Percentiles rank a stretch among this genome's conserved stretches.
These are phyloP conservation scores for Medicago truncatula DNA, from an alignment of 306 rosid genomes.

Conservation along the genomic window DNA sequence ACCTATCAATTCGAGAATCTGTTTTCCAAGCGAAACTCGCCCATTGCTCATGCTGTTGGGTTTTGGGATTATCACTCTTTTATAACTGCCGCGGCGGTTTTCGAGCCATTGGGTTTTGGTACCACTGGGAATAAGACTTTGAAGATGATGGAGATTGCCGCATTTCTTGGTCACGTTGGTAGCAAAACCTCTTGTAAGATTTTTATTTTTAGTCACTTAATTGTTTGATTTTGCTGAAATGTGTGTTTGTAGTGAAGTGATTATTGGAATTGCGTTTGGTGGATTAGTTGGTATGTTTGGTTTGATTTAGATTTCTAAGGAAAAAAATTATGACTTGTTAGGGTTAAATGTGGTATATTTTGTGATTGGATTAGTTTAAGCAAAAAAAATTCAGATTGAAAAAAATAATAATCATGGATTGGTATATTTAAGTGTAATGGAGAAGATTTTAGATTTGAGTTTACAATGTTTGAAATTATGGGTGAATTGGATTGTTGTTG, in stretches of 20 bases:
- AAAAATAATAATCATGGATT: neutral
- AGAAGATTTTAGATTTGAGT: constrained; percentile 28
- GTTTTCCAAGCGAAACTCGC: constrained; percentile 74
- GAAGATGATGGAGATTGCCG: constrained; percentile 91
- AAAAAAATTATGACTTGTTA: neutral
- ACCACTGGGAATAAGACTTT: constrained; percentile 80
- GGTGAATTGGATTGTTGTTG: constrained; percentile 3
- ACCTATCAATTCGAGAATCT: constrained; percentile 88
- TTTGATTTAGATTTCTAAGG: neutral
- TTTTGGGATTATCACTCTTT: constrained; percentile 91
- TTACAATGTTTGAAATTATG: neutral
- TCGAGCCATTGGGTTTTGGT: constrained; percentile 80
- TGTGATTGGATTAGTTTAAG: constrained; percentile 4
- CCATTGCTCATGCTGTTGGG: constrained; percentile 82
- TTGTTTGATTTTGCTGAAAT: no score
- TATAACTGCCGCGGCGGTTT: constrained; percentile 70
- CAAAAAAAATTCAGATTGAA: neutral
- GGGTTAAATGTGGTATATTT: neutral
- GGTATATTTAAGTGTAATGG: neutral
- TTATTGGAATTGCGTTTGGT: neutral
- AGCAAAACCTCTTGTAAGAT: constrained; percentile 76
- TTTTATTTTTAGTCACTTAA: neutral
- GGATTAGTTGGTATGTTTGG: neutral
- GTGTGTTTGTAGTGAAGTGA: no score
- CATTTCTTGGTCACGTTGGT: constrained; percentile 93